These are phyloP conservation scores for Ceratobasidium sp. DNA, from an alignment of 1,284 basidiomycete species.

Conservation along the genomic window DNA sequence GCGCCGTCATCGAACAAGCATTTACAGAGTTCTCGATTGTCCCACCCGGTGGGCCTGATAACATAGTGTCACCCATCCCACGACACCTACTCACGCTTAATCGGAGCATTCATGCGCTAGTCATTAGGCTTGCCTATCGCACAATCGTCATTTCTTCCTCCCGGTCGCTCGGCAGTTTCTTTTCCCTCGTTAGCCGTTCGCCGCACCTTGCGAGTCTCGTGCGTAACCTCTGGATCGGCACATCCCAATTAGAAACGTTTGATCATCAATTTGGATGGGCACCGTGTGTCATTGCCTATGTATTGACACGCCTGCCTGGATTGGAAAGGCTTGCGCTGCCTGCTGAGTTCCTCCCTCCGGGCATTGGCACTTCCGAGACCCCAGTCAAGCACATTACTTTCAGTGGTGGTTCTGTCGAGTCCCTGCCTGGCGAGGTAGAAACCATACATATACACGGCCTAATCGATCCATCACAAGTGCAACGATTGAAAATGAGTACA, in stretches of 20 bases:
- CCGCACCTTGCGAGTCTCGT: conserved; percentile 8
- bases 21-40: not conserved
- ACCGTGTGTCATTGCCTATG: not conserved
- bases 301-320: not conserved
- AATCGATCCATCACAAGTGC: not conserved
- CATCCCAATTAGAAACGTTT: conserved; percentile 3
- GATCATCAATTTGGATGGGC: conserved; percentile 1
- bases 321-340: conserved; percentile 9
- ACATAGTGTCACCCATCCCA: not conserved
- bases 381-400: conserved; percentile 2
- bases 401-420: not conserved
- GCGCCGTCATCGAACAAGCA: conserved; percentile 14
- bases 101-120: not conserved
- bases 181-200: not conserved
- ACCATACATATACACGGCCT: conserved; percentile 10
- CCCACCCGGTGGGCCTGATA: not conserved
- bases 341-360: not conserved
- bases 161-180: not conserved
- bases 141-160: conserved; percentile 15
- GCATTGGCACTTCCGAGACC: not conserved
- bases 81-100: conserved; percentile 15
- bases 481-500: not conserved
- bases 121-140: conserved; percentile 8
- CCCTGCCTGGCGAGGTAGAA: not conserved
- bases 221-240: conserved; percentile 27